These are phyloP conservation scores for Anastatica hierochuntica DNA, from an alignment of 345 rosid species.

Conservation along the genomic window DNA sequence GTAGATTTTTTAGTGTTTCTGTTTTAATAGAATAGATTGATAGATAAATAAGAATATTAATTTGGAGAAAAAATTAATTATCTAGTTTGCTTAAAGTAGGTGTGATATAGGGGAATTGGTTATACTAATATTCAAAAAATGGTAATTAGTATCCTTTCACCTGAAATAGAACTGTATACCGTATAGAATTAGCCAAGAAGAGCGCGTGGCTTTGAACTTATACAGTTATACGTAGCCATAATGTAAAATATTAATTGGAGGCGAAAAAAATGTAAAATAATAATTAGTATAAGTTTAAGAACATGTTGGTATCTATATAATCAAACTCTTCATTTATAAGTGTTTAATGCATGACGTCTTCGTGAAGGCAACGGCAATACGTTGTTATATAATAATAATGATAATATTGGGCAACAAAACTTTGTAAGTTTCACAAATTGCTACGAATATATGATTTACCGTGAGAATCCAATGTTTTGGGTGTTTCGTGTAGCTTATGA, in stretches of 20 bases:
- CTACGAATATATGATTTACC: slow-evolving; percentile 7
- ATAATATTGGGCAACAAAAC: background rate
- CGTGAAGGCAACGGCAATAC: slow-evolving; percentile 31
- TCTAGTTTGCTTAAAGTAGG: no score
- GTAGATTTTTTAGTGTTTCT: no score
- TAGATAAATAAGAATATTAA: no score
- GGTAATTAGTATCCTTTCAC: no score
- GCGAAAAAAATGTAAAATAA: slow-evolving; percentile 12
- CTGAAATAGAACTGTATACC: no score
- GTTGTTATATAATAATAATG: background rate
- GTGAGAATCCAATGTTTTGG: slow-evolving; percentile 28
- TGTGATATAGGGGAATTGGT: no score
- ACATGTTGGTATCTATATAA: slow-evolving; percentile 22
- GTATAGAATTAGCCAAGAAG: no score
- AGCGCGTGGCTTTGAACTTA: background rate
- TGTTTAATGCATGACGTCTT: slow-evolving; percentile 25
- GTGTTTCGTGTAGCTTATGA: slow-evolving; percentile 12
- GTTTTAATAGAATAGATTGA: no score
- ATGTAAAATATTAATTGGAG: background rate
- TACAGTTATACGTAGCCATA: background rate
- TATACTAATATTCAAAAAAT: no score
- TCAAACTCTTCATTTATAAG: slow-evolving; percentile 14
- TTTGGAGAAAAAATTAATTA: no score
- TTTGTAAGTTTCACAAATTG: slow-evolving; percentile 16
- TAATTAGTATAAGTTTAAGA: slow-evolving; percentile 19